Conservation (phyloP, 345 rosid species). For the Dipteronia sinensis region DNA sequence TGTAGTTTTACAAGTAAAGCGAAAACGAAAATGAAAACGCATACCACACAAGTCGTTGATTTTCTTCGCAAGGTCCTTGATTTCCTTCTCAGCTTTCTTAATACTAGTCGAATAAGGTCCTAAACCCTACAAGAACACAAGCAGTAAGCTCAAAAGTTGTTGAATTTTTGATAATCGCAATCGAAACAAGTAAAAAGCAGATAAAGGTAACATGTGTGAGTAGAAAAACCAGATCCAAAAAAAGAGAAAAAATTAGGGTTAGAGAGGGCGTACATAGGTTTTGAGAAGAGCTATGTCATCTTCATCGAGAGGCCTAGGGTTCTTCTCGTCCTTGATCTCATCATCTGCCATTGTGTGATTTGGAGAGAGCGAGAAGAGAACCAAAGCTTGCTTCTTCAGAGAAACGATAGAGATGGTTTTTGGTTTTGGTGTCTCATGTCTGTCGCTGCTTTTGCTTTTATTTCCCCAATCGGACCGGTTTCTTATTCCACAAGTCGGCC, state of each 20-base stretch:
- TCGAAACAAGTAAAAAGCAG: too few relatives aligned
- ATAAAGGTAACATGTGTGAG: too few relatives aligned
- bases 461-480: too few relatives aligned
- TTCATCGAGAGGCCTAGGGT: conserved; percentile 83
- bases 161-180: neutral
- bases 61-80: conserved; percentile 87
- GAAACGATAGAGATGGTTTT: neutral
- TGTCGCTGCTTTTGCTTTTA: too few relatives aligned
- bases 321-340: conserved; percentile 84
- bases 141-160: neutral
- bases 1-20: too few relatives aligned
- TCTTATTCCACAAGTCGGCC: neutral
- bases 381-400: conserved; percentile 23
- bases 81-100: conserved; percentile 91
- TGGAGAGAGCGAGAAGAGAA: neutral
- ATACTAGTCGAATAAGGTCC: conserved; percentile 88
- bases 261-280: conserved; percentile 55
- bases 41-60: conserved; percentile 89
- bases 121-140: conserved; percentile 57
- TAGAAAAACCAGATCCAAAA: neutral
- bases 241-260: conserved; percentile 7
- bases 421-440: too few relatives aligned
- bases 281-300: conserved; percentile 96
- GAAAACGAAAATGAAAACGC: neutral
- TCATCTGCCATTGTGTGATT: conserved; percentile 46